Conservation (phyloP, 805 yeast genomes). For the Kodamaea kaohsiungensis region DNA sequence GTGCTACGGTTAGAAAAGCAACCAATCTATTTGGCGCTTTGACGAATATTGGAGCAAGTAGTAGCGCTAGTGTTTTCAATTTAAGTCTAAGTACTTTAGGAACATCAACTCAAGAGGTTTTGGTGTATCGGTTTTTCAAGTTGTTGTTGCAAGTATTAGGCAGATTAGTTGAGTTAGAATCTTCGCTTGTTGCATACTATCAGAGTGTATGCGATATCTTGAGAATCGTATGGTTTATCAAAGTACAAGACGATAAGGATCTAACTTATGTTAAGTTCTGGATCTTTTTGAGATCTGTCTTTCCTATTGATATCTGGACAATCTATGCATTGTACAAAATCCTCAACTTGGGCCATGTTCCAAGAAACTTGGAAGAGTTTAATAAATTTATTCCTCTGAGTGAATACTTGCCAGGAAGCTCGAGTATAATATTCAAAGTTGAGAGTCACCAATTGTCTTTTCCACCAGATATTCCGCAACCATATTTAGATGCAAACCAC, state of each 20-base stretch:
- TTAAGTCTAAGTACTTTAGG: neutral
- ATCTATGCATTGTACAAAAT: neutral
- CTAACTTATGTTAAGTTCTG: neutral
- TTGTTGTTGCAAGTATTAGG: neutral
- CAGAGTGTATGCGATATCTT: neutral
- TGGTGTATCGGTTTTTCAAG: neutral
- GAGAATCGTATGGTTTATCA: neutral
- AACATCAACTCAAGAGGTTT: neutral
- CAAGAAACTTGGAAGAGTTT: neutral
- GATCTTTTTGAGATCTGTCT: neutral
- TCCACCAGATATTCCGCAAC: constrained; percentile 45
- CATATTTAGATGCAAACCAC: constrained; percentile 44
- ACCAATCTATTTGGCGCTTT: neutral
- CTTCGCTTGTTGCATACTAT: neutral
- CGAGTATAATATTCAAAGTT: constrained; percentile 28
- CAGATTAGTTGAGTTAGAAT: neutral
- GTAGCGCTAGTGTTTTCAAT: neutral
- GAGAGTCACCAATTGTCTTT: constrained; percentile 27
- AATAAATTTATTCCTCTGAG: neutral
- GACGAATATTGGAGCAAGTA: neutral
- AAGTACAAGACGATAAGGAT: neutral
- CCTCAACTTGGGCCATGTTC: neutral
- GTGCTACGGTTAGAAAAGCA: neutral
- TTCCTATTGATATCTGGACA: neutral
- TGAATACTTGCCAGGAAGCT: neutral